Evolutionary conservation across 169 alveolate species (phyloP).

Genomic region (Toxoplasma gondii): DNA sequence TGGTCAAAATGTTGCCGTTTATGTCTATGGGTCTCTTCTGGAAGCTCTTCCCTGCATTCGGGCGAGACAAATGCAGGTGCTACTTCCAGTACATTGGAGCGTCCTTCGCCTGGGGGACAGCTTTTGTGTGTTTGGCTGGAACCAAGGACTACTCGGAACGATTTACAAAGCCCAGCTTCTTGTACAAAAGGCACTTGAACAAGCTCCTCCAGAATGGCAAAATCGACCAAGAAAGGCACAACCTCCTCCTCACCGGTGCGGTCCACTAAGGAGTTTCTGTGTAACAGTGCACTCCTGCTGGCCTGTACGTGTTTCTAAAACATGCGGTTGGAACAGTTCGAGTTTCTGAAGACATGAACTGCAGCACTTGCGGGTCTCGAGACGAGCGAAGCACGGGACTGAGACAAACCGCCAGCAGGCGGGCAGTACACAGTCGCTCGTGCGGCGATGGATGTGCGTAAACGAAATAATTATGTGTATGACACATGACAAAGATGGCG

Average conservation of each 20-base stretch:
- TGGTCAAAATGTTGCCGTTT: constrained; percentile 19
- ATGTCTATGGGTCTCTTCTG: not conserved
- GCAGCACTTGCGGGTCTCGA: not conserved
- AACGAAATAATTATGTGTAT: too few species aligned
- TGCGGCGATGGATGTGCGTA: not conserved
- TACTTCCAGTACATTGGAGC: constrained; percentile 1
- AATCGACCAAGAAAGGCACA: constrained; percentile 15
- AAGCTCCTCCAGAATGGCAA: not conserved
- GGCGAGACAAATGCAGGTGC: constrained; percentile 21
- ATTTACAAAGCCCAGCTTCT: not conserved
- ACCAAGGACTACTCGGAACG: not conserved
- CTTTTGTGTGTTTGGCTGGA: not conserved
- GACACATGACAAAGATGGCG: too few species aligned
- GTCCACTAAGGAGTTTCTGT: not conserved
- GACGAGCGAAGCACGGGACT: not conserved
- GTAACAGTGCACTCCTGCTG: not conserved
- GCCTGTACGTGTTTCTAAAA: not conserved
- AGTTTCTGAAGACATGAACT: not conserved
- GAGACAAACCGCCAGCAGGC: not conserved
- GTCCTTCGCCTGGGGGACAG: constrained; percentile 30
- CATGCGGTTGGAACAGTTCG: not conserved
- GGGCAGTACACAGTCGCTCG: not conserved
- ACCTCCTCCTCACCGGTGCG: not conserved
- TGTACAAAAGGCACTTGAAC: constrained; percentile 1
- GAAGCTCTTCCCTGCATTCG: constrained; percentile 7